These are phyloP conservation scores for Penicillium maclennaniae DNA, from an alignment of 495 filamentous ascomycete species.

Conservation along the genomic window DNA sequence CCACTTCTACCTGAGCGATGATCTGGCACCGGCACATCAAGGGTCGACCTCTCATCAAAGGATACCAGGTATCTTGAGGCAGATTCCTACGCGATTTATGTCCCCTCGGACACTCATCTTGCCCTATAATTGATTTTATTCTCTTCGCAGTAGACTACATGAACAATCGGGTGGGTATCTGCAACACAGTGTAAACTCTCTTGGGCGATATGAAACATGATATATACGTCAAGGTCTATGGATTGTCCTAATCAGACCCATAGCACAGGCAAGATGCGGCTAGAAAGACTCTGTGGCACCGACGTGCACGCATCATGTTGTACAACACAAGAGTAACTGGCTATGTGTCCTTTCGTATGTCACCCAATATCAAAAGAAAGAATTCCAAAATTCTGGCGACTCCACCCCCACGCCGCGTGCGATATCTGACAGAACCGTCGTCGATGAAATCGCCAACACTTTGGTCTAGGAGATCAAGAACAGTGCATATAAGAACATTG, in stretches of 20 bases:
- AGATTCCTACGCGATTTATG: background rate
- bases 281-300: background rate
- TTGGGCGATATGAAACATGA: background rate
- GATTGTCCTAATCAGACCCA: background rate
- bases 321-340: background rate
- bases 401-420: no score
- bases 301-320: background rate
- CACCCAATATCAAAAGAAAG: no score
- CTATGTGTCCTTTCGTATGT: background rate
- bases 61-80: background rate
- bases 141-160: background rate
- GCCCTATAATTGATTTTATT: no score
- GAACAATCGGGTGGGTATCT: background rate
- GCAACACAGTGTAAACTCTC: background rate
- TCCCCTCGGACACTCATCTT: no score
- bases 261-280: background rate
- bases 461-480: background rate
- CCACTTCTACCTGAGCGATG: slow-evolving; percentile 29
- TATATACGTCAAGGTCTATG: background rate
- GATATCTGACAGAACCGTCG: no score
- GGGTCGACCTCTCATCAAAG: background rate
- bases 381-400: no score
- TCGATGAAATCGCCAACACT: no score
- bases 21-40: background rate
- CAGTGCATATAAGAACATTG: background rate